phyloP scores from a whole-genome alignment of 495 filamentous ascomycete genomes.

The Geopyxis carbonaria region DNA sequence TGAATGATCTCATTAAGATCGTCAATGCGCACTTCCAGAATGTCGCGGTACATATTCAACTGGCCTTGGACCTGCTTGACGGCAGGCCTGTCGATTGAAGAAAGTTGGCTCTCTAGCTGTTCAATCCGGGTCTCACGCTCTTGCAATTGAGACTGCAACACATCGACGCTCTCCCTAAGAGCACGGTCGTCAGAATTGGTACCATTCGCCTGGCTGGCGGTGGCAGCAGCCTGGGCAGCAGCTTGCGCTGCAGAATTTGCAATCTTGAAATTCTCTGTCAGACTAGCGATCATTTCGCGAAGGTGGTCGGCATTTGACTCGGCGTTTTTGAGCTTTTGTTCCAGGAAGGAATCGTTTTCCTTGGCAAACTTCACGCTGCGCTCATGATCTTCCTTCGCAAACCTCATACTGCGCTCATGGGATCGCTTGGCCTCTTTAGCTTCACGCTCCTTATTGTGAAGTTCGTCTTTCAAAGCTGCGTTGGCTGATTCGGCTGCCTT shows the following conservation, averaged over 20 bases:
- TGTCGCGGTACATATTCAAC: slow-evolving; percentile 84
- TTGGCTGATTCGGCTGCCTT: slow-evolving; percentile 42
- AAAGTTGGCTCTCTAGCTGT: slow-evolving; percentile 54
- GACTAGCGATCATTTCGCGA: slow-evolving; percentile 59
- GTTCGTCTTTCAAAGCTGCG: slow-evolving; percentile 30
- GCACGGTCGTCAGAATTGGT: slow-evolving; percentile 68
- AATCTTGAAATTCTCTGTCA: slow-evolving; percentile 41
- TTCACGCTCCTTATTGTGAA: slow-evolving; percentile 51
- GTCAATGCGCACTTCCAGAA: slow-evolving; percentile 73
- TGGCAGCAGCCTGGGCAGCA: slow-evolving; percentile 67
- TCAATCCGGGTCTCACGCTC: slow-evolving; percentile 82
- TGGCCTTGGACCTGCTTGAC: slow-evolving; percentile 67
- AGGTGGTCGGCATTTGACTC: slow-evolving; percentile 64
- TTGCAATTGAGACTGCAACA: slow-evolving; percentile 89
- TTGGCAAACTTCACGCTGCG: too few species aligned
- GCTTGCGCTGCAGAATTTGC: slow-evolving; percentile 79
- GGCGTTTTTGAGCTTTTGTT: slow-evolving; percentile 56
- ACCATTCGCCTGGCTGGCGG: slow-evolving; percentile 30
- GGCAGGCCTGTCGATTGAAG: slow-evolving; percentile 46
- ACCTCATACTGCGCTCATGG: slow-evolving; percentile 55
- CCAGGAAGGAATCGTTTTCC: slow-evolving; percentile 47
- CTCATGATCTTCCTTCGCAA: slow-evolving; percentile 53
- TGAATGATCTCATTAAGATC: slow-evolving; percentile 85
- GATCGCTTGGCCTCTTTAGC: slow-evolving; percentile 25
- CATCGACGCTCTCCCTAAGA: slow-evolving; percentile 84